Evolutionary conservation across 129 eudicot species (phyloP), one percentile per base, ranked within the genome.

Genomic region (Dittrichia graveolens): DNA sequence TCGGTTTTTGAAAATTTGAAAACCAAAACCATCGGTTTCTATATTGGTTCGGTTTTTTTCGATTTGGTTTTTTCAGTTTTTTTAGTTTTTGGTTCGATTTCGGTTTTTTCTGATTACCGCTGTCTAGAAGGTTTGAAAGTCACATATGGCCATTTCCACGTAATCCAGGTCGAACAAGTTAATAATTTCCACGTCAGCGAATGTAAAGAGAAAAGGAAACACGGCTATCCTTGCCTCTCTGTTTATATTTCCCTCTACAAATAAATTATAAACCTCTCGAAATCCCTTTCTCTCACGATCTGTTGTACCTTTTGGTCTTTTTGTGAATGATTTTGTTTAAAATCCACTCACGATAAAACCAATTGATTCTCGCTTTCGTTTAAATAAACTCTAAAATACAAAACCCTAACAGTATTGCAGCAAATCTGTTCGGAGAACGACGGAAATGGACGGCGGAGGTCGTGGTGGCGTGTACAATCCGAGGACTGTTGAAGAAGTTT

Each of bases 401-500:
- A 15, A 16, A 54, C 31, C 31, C 12, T 53, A 18, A 48, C 24
- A 67, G 35, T 35, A 35, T 60, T 12, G 3, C 46, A 47, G 16
- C 44, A 39, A 53, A 19, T 53, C 43, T 75, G 56, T 8, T 50
- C 62, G 65, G 65, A 52, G 72, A 40, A 69, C 76, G 46, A 8
- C 78, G 64, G 48, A 65, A 42, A 87, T 84, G 86, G 89, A 82
- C 71, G 84, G 79, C 15, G 86, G 70, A 31, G 88, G 61, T 68
- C 76, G 75, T 12, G 81, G 75, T 78, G 82, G 74, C 14, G 84
- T 50, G 13, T 72, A 78, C 75, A 82, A 69, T 71, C 96, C 94
- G 19, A 83, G 91, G 54, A 91, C 95, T 10, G 97, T 91, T 6
- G 95, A 88, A 5, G 90, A 91, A 46, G 92, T 91, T 78, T 91